Percentiles rank a stretch among this genome's conserved stretches.
These are phyloP conservation scores for Alternaria arborescens DNA, from an alignment of 2,329 filamentous ascomycete genomes.

Conservation along the genomic window DNA sequence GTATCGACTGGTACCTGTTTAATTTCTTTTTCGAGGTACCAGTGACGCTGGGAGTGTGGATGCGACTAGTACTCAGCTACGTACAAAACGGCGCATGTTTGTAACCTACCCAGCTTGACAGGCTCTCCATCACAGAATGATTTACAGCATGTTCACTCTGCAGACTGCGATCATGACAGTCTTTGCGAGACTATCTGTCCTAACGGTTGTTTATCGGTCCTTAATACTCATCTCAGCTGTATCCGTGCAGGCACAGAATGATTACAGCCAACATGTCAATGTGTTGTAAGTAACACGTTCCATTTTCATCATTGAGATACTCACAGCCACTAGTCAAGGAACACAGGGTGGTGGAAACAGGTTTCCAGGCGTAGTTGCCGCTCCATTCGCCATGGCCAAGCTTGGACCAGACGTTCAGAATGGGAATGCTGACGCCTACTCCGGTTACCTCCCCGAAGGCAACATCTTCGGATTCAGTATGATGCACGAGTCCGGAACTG, in stretches of 20 bases:
- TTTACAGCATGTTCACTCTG: not conserved
- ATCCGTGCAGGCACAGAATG: conserved; percentile 6
- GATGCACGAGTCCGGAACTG: conserved; percentile 48
- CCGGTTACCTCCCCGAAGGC: conserved; percentile 45
- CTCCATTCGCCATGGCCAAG: conserved; percentile 50
- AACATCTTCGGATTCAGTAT: conserved; percentile 48
- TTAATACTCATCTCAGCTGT: not conserved
- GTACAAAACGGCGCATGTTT: not conserved
- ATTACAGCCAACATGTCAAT: conserved; percentile 47
- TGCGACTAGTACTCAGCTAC: conserved; percentile 1
- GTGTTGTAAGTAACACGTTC: conserved; percentile 41
- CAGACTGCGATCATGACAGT: not conserved
- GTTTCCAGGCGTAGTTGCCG: conserved; percentile 49
- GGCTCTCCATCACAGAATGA: not conserved
- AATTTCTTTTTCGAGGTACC: not conserved
- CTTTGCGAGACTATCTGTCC: not conserved
- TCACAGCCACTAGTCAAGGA: conserved; percentile 17
- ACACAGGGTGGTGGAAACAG: conserved; percentile 47
- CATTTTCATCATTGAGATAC: not conserved
- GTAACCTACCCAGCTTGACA: not conserved
- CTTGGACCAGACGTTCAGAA: conserved; percentile 47
- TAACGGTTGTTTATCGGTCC: not conserved
- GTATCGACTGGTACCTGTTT: not conserved
- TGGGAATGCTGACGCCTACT: conserved; percentile 46
- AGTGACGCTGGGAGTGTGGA: not conserved